Percentiles rank a stretch among this genome's conserved stretches.
Conservation (phyloP, 495 filamentous ascomycete species). For the Hyaloscypha variabilis region DNA sequence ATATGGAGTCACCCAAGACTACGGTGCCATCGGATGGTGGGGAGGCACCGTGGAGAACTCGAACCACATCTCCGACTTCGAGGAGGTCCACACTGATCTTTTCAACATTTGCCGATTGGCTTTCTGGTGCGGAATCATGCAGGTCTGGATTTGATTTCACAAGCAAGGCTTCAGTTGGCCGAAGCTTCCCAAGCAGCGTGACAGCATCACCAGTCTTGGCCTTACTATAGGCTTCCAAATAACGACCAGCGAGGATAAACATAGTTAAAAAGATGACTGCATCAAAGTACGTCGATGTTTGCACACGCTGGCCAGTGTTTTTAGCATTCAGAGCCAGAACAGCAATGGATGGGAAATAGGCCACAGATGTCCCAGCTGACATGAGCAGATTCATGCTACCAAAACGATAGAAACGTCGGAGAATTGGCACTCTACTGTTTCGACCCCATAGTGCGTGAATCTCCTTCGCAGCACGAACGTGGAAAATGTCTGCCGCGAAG, state of each 20-base stretch:
- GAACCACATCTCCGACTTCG: conserved; percentile 80
- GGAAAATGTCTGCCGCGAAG: conserved; percentile 85
- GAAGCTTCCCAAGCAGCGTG: conserved; percentile 74
- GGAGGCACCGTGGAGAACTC: conserved; percentile 76
- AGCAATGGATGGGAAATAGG: conserved; percentile 83
- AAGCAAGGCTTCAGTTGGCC: conserved; percentile 78
- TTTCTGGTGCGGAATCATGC: conserved; percentile 1
- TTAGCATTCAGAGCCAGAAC: conserved; percentile 61
- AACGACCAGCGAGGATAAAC: conserved; percentile 79
- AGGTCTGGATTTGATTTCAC: conserved; percentile 42
- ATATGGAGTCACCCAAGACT: conserved; percentile 63
- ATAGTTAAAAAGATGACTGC: conserved; percentile 92
- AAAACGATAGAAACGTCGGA: conserved; percentile 84
- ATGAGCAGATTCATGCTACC: conserved; percentile 97
- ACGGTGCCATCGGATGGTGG: conserved; percentile 84
- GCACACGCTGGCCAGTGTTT: conserved; percentile 34
- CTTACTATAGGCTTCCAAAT: conserved; percentile 93
- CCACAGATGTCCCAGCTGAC: conserved; percentile 84
- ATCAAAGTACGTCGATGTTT: conserved; percentile 82
- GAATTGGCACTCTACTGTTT: conserved; percentile 72
- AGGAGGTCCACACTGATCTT: conserved; percentile 64
- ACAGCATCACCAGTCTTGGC: conserved; percentile 90
- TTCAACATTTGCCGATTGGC: neutral
- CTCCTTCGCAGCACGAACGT: conserved; percentile 79
- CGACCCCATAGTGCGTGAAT: conserved; percentile 77